Evolutionary conservation across 495 filamentous ascomycete genomes (phyloP).

Genomic region (Chaetomidium leptoderma): DNA sequence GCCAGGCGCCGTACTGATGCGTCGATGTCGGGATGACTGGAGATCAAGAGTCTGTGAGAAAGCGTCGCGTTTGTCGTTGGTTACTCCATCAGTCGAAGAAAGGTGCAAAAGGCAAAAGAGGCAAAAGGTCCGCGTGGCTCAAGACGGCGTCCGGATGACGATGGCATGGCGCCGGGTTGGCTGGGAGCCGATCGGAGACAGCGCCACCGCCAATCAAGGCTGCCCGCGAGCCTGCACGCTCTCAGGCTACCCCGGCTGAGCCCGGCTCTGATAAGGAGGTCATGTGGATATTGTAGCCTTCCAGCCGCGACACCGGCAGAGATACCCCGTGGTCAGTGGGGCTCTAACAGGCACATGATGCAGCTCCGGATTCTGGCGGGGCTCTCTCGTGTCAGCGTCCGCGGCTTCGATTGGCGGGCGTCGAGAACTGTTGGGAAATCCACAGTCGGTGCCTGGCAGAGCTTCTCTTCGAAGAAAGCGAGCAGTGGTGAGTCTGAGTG

Average conservation of each 20-base stretch:
- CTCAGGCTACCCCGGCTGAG: no score
- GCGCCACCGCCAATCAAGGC: constrained; percentile 14
- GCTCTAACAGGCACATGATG: constrained; percentile 6
- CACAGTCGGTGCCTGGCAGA: no score
- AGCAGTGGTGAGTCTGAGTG: no score
- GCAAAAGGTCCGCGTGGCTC: constrained; percentile 4
- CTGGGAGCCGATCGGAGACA: constrained; percentile 3
- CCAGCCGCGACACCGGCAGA: background rate
- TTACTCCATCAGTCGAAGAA: background rate
- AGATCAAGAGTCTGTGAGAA: background rate
- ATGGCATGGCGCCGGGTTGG: constrained; percentile 10
- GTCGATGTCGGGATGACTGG: background rate
- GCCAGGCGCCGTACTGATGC: constrained; percentile 14
- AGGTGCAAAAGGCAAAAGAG: no score
- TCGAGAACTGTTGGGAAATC: background rate
- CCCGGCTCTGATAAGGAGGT: background rate
- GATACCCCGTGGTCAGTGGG: background rate
- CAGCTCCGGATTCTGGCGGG: background rate
- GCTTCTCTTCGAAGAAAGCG: no score
- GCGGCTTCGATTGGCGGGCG: background rate
- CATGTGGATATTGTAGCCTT: background rate
- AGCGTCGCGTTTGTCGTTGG: background rate
- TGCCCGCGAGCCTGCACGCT: background rate
- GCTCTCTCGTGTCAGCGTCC: background rate
- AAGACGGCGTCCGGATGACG: constrained; percentile 16